Base-by-base conservation (phyloP, 2,329 filamentous ascomycete species). In the Venturia asperata region DNA sequence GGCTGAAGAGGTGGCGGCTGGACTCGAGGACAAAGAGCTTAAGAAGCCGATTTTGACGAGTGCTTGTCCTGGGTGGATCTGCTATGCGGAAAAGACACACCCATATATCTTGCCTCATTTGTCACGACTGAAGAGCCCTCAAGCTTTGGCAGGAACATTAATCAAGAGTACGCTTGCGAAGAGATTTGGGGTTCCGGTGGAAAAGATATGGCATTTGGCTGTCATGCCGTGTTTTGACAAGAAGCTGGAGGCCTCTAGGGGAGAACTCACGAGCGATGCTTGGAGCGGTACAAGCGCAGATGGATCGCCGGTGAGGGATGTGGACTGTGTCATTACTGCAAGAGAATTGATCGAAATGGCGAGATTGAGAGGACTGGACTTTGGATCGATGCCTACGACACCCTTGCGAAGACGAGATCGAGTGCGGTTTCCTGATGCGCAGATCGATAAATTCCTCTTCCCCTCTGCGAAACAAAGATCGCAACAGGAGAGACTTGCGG, bases 191-290 rank as follows among this genome's bases (percentile, higher is more conserved):
- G 86, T 97, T 61, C 77, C 87, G 0, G 89, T 92, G 0, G 86
- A 87, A 68, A 85, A 87, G 70, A 92, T 99, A 74, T 99, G 93
- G 91, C 93, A 97, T 76, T 77, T 97, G 64, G 91, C 93, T 15
- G 83, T 99, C 58, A 99, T 99, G 94, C 94, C 94, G 24, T 99
- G 94, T 76, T 97, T 99, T 75, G 94, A 99, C 76, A 99, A 99
- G 81, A 99, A 99, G 76, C 83, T 99, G 37, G 94, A 99, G 78
- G 94, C 94, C 7, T 96, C 92, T 70, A 87, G 94, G 64, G 88
- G 92, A 75, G 94, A 99, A 76, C 83, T 99, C 47, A 97, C 92
- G 0, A 89, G 93, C 73, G 78, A 83, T 7, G 84, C 85, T 19
- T 97, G 92, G 92, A 27, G 39, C 19, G 37, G 34, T 13, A 68